A percentile compares a stretch with the other conserved stretches of the same genome.
phyloP scores from a whole-genome alignment of 768 basidiomycete species.

The Mycena rosella region DNA sequence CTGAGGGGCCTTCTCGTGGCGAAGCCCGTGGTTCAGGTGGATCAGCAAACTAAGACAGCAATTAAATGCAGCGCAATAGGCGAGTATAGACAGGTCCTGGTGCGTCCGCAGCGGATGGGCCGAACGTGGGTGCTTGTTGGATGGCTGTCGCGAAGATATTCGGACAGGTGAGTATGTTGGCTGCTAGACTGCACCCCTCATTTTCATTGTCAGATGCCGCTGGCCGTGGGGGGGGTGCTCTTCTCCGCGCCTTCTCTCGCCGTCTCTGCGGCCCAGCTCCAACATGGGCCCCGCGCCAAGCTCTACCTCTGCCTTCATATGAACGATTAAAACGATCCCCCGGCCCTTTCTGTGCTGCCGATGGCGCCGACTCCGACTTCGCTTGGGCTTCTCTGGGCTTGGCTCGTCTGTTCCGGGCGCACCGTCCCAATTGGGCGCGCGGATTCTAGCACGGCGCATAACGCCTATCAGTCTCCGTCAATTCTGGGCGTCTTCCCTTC shows the following conservation, averaged over 20 bases:
- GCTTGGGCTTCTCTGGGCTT: slow-evolving; percentile 13
- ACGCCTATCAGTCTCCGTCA: slow-evolving; percentile 27
- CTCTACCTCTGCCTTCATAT: slow-evolving; percentile 27
- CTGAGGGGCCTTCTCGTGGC: neutral
- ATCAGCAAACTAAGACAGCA: neutral
- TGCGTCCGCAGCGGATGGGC: slow-evolving; percentile 27
- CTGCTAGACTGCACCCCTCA: neutral
- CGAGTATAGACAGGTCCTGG: slow-evolving; percentile 16
- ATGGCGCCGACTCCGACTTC: slow-evolving; percentile 5
- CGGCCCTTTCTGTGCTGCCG: slow-evolving; percentile 20
- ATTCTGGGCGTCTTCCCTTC: slow-evolving; percentile 27
- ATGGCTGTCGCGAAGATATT: neutral
- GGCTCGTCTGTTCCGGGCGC: slow-evolving; percentile 24
- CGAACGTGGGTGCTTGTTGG: slow-evolving; percentile 1
- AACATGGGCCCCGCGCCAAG: slow-evolving; percentile 19
- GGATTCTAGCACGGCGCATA: slow-evolving; percentile 5
- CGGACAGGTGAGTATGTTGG: neutral
- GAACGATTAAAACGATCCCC: slow-evolving; percentile 20
- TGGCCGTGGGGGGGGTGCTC: neutral
- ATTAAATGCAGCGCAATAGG: slow-evolving; percentile 17
- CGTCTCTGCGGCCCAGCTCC: slow-evolving; percentile 17
- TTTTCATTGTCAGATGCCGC: neutral
- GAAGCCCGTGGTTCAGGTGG: neutral
- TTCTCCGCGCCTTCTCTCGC: slow-evolving; percentile 21
- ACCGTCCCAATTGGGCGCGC: neutral